Evolutionary conservation across 2,329 filamentous ascomycete genomes (phyloP), one percentile per base, ranked within the genome.

Genomic region (Aspergillus texensis): DNA sequence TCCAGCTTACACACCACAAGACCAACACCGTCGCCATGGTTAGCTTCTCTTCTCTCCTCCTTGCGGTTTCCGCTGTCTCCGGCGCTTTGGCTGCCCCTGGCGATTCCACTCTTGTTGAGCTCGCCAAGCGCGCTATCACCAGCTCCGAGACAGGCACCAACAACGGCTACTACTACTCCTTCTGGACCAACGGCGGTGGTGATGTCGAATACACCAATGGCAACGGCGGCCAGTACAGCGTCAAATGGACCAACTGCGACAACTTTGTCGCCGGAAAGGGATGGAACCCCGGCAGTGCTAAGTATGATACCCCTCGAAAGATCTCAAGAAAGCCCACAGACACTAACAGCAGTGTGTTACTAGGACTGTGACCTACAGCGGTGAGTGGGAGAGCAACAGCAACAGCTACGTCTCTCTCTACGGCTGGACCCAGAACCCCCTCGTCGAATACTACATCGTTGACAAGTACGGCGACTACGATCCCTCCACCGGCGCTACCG

Each of bases 231-330:
- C 68, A 75, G 46, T 86, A 85, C 75, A 79, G 72, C 48, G 77
- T 82, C 0, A 70, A 68, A 26, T 86, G 84, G 84, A 71, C 65
- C 46, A 76, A 78, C 50, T 75, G 72, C 45, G 85, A 84, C 30
- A 84, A 87, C 78, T 83, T 86, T 46, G 84, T 86, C 26, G 83
- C 79, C 62, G 86, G 86, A 32, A 88, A 87, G 75, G 86, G 86
- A 45, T 88, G 85, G 85, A 82, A 82, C 62, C 81, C 84, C 14
- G 85, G 85, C 41, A 81, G 74, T 62, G 74, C 77, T 28, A 78
- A 81, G 83, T 87, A 79, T 63, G 76, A 24, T 24, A 24, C 21
- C 21, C 21, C 21, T 24, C 21, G 21, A 24, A 24, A 24, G 21
- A 24, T 24, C 21, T 2, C 21, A 24, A 2, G 2, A 2, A 24